Base-by-base conservation (phyloP, 2,329 filamentous ascomycete species). In the Sarocladium brachiariae region DNA sequence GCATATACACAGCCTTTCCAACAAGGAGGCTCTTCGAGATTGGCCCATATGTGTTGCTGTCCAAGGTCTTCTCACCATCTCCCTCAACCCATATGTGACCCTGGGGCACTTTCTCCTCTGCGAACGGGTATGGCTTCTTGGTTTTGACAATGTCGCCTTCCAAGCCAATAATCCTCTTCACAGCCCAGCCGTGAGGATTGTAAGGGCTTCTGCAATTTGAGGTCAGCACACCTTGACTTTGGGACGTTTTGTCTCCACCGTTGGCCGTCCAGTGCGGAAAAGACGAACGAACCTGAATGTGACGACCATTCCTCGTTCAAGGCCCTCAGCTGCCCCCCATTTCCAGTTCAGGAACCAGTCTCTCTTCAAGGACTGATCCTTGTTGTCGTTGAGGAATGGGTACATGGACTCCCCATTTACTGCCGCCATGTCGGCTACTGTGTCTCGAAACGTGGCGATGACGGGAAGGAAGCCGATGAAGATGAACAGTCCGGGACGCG, bases 1-100 rank as follows among this genome's bases (percentile, higher is more conserved):
- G 63, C 27, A 95, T 76, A 63, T 83, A 81, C 11, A 84, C 80
- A 18, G 91, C 82, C 59, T 77, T 83, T 0, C 91, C 91, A 33
- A 83, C 82, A 31, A 97, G 78, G 55, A 97, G 65, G 50, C 79
- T 80, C 56, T 80, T 81, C 21, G 87, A 86, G 45, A 95, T 82
- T 3, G 93, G 89, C 1, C 93, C 93, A 66, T 95, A 96, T 11
- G 82, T 82, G 68, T 96, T 95, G 67, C 90, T 96, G 70, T 99
- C 93, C 53, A 84, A 66, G 51, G 81, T 89, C 59, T 80, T 79
- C 59, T 79, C 78, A 11, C 86, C 89, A 63, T 99, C 93, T 1
- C 93, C 93, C 65, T 97, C 92, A 1, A 99, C 82, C 93, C 93
- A 99, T 24, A 97, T 77, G 70, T 97, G 91, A 16, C 89, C 89